Evolutionary conservation across 805 yeast genomes (phyloP), one percentile per base, ranked within the genome.

Genomic region (Metschnikowia lunata): DNA sequence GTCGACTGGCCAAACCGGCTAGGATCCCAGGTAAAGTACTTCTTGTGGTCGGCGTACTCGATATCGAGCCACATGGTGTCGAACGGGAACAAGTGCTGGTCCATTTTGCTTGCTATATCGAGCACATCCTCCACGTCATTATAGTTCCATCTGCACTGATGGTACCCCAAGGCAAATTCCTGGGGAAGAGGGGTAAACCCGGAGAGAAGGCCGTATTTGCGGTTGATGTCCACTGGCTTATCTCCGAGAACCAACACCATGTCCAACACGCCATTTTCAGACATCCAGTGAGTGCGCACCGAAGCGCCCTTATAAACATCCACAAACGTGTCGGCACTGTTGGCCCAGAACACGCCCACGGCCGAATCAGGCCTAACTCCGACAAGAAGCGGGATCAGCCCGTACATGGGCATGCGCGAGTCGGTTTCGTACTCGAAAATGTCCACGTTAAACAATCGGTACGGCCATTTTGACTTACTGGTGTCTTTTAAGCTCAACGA

Each of bases 71-170:
- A 93, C 40, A 93, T 85, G 11, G 85, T 80, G 61, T 93, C 99
- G 60, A 82, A 86, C 2, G 98, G 97, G 46, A 93, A 80, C 36
- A 71, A 76, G 55, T 78, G 60, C 47, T 75, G 70, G 61, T 91
- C 98, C 75, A 93, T 83, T 44, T 79, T 74, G 1, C 71, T 60
- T 51, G 77, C 76, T 11, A 93, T 84, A 7, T 73, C 79, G n/a
- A 88, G 63, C 1, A 93, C 91, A 63, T 93, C 99, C 9, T 74
- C 73, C 58, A 87, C 90, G 55, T 85, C 90, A 59, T 88, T 87
- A 66, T 93, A 93, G 62, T 93, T 93, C 99, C 99, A 93, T 58
- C 98, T 77, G 60, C 97, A 91, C 64, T 93, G 99, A 60, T 93
- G 98, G 60, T 93, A 88, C 0, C 96, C 98, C 11, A 89, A 62